Conservation (phyloP, 257 asterid genomes). For the Salvia hispanica region DNA sequence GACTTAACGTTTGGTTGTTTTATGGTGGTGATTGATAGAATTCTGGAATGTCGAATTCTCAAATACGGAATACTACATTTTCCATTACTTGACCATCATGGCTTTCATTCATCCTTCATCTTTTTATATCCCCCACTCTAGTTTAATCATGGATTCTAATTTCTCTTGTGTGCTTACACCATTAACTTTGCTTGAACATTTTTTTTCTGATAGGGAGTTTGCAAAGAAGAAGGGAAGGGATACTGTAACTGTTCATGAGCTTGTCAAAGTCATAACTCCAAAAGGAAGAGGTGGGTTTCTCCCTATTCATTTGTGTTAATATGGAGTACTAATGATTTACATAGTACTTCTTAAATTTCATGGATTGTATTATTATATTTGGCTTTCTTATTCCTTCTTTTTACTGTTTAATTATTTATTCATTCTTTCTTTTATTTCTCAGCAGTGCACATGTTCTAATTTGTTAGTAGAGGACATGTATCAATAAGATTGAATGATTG, state of each 20-base stretch:
- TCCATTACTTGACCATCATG: not conserved
- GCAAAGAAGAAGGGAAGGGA: constrained; percentile 76
- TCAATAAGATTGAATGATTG: not conserved
- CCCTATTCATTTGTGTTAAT: constrained; percentile 1
- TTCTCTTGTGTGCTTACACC: not conserved
- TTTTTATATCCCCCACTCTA: not conserved
- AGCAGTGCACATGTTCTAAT: not conserved
- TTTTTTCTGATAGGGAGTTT: constrained; percentile 47
- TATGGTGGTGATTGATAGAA: not conserved
- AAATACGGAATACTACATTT: not conserved
- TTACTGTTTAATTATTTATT: not conserved
- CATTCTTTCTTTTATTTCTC: not conserved
- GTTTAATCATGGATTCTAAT: not conserved
- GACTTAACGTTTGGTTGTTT: not conserved
- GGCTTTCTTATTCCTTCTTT: not conserved
- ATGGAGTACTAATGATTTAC: not conserved
- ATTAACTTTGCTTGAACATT: constrained; percentile 25
- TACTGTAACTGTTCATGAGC: constrained; percentile 71
- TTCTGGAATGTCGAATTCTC: not conserved
- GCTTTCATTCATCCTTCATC: not conserved
- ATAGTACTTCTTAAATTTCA: not conserved
- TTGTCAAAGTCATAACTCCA: constrained; percentile 68
- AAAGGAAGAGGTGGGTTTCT: constrained; percentile 67
- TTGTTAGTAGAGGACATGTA: too few relatives aligned
- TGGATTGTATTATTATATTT: not conserved